phyloP scores from a whole-genome alignment of 1,284 basidiomycete genomes.

The Rhodotorula glutinis region DNA sequence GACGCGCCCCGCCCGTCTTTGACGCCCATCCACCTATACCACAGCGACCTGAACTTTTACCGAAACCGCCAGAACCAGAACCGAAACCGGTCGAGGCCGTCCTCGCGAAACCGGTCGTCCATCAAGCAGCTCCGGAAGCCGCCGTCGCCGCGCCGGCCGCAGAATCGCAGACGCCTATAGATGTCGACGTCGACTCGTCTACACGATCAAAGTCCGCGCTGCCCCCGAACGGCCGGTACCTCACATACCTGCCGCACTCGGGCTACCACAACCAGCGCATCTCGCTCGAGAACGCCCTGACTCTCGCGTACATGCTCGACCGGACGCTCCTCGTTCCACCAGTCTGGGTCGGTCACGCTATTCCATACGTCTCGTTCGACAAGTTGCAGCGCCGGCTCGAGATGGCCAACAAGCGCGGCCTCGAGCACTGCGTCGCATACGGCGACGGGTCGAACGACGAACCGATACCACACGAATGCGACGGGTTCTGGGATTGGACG shows the following conservation, averaged over 20 bases:
- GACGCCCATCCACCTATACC: neutral
- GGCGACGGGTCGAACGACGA: conserved; percentile 28
- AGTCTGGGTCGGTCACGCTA: conserved; percentile 62
- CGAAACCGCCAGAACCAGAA: neutral
- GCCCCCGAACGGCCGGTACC: conserved; percentile 9
- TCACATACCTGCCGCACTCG: conserved; percentile 41
- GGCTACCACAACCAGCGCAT: conserved; percentile 81
- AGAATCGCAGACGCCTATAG: neutral
- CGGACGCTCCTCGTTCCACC: conserved; percentile 72
- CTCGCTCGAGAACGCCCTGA: conserved; percentile 72
- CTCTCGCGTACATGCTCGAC: conserved; percentile 64
- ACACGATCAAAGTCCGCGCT: neutral
- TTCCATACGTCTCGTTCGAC: conserved; percentile 63
- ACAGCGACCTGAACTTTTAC: neutral
- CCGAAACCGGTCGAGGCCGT: neutral
- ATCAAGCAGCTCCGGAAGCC: neutral
- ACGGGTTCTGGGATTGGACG: conserved; percentile 56
- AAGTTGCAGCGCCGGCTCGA: conserved; percentile 56
- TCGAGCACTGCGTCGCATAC: conserved; percentile 52
- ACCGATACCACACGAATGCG: conserved; percentile 55
- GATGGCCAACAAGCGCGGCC: conserved; percentile 57
- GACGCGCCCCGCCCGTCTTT: neutral
- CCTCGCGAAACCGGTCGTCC: neutral
- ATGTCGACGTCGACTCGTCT: neutral
- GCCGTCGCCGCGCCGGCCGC: neutral